A percentile compares a stretch with the other conserved stretches of the same genome.
These are phyloP conservation scores for Leptographium radiaticola DNA, from an alignment of 2,329 filamentous ascomycete species.

Conservation along the genomic window DNA sequence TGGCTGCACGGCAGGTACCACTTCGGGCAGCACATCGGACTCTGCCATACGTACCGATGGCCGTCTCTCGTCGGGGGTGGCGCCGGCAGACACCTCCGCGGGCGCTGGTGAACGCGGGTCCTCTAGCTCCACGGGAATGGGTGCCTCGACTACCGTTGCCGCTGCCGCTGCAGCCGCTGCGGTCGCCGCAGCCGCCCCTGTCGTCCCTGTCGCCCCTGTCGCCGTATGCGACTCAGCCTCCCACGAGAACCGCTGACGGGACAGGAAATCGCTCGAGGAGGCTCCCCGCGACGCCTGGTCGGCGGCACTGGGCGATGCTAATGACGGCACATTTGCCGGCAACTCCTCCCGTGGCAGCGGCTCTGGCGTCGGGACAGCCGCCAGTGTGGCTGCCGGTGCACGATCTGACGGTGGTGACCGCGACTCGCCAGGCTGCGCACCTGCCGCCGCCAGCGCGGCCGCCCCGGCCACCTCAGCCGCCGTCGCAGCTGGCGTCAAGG, in stretches of 20 bases:
- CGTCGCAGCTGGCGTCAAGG: neutral
- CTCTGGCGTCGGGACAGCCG: neutral
- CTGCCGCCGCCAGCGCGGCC: neutral
- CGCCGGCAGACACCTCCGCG: neutral
- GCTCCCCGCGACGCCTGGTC: neutral
- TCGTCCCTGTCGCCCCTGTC: neutral
- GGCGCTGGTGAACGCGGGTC: neutral
- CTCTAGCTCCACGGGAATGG: neutral
- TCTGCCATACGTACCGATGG: neutral
- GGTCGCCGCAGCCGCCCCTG: neutral
- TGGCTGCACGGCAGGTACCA: neutral
- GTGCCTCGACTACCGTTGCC: neutral
- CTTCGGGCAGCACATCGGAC: neutral
- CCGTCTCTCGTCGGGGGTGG: neutral
- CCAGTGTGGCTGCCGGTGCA: neutral
- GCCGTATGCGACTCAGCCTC: constrained; percentile 17
- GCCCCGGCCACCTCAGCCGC: neutral
- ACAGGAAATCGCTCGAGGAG: neutral
- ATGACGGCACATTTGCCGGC: neutral
- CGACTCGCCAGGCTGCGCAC: neutral
- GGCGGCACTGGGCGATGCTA: too few relatives aligned
- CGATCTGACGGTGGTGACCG: neutral
- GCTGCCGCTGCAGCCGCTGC: neutral
- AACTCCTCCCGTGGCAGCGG: too few relatives aligned
- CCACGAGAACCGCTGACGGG: constrained; percentile 28